Evolutionary conservation across 2,329 filamentous ascomycete genomes (phyloP), one percentile per base, ranked within the genome.

Genomic region (Fusarium sp.): DNA sequence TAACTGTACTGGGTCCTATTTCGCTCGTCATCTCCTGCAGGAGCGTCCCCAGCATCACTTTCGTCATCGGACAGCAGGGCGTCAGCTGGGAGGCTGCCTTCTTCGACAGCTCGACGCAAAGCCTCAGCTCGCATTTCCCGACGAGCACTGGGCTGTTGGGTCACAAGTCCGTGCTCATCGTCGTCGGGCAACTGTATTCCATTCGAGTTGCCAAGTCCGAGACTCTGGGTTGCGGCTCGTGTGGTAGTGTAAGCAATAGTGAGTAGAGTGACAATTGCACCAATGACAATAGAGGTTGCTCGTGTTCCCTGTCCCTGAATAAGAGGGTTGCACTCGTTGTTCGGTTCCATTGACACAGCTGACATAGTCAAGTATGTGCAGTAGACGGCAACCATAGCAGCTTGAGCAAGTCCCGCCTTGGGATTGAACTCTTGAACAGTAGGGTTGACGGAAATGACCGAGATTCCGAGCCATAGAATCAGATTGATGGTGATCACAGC

Each of bases 281-380:
- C 96, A 73, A 99, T 90, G 55, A 99, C 90, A 68, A 98, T 91
- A 35, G 95, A 97, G 4, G 95, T 96, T 13, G 93, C 97, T 70
- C 96, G 91, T 15, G 96, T 96, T 69, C 94, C 95, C 71, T 93
- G 93, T 13, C 95, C 95, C 60, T 90, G 91, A 70, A 98, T 88
- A 38, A 99, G 88, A 14, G 96, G 96, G 83, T 99, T 99, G 90
- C 96, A 99, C 77, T 94, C 92, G 85, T 98, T 85, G 82, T 98
- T 96, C 2, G 96, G 96, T 79, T 99, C 96, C 96, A 99, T 98
- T 63, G 95, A 97, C 3, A 99, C 96, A 33, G 96, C 96, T 6
- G 95, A 98, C 91, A 99, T 94, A 75, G 96, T 99, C 63, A 99
- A 90, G 81, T 99, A 99, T 48, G 96, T 98, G 89, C 96, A 99